A percentile compares a stretch with the other conserved stretches of the same genome.
phyloP scores from a whole-genome alignment of 306 rosid genomes.

The Mucuna pruriens region DNA sequence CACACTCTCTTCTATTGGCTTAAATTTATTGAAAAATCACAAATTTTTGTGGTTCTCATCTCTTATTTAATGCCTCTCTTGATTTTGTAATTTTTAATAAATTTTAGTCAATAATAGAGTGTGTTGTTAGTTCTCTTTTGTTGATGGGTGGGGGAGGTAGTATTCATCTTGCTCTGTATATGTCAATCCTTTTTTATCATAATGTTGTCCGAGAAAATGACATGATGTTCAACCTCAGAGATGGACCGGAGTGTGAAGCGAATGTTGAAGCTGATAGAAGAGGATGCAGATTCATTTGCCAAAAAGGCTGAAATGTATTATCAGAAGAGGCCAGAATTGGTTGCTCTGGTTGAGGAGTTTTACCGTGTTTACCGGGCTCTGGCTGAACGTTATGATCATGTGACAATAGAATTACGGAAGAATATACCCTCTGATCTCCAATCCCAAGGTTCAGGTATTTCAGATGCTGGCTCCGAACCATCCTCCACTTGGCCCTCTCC shows the following conservation, averaged over 20 bases:
- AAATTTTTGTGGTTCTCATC: no score
- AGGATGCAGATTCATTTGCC: constrained; percentile 96
- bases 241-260: constrained; percentile 86
- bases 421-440: constrained; percentile 82
- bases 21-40: no score
- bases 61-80: no score
- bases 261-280: constrained; percentile 93
- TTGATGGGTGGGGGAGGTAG: not conserved
- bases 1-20: no score
- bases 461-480: constrained; percentile 75
- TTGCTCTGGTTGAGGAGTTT: constrained; percentile 88
- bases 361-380: constrained; percentile 83
- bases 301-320: constrained; percentile 97
- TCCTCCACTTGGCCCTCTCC: constrained; percentile 58
- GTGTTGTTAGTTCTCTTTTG: no score
- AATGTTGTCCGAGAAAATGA: constrained; percentile 49
- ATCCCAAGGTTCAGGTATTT: constrained; percentile 74
- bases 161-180: constrained; percentile 31
- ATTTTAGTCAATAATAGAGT: no score
- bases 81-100: no score
- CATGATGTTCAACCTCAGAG: constrained; percentile 61
- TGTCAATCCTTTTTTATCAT: constrained; percentile 25
- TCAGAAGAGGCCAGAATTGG: constrained; percentile 89
- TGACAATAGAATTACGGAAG: constrained; percentile 82
- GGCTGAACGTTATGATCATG: constrained; percentile 94